phyloP scores from a whole-genome alignment of 1,284 basidiomycete species.

The Fomes fomentarius region DNA sequence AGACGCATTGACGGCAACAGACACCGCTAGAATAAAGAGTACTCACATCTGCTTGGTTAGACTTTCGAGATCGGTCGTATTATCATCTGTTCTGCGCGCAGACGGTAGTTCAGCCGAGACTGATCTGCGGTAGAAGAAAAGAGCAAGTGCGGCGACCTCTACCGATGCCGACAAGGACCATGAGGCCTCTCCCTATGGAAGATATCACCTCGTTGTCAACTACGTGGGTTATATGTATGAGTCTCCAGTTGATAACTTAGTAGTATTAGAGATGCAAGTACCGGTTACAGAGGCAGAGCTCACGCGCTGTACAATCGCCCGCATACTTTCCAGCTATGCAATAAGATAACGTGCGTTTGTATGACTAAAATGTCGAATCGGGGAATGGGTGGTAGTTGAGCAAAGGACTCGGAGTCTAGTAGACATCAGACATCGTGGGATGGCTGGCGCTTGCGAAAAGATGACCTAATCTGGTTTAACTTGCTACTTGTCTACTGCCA shows the following conservation, averaged over 20 bases:
- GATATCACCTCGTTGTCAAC: slow-evolving; percentile 77
- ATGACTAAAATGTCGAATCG: background rate
- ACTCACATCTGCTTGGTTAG: slow-evolving; percentile 82
- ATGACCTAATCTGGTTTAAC: background rate
- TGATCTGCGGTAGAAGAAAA: slow-evolving; percentile 13
- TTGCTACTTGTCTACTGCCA: slow-evolving; percentile 3
- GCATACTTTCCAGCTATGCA: slow-evolving; percentile 63
- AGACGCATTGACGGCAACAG: background rate
- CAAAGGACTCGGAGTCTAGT: too few relatives aligned
- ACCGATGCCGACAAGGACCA: slow-evolving; percentile 89
- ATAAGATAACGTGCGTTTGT: too few relatives aligned
- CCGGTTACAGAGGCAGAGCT: slow-evolving; percentile 75
- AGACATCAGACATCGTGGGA: too few relatives aligned
- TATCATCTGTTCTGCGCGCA: slow-evolving; percentile 67
- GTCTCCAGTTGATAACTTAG: too few relatives aligned
- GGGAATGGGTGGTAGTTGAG: background rate
- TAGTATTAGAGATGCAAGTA: too few relatives aligned
- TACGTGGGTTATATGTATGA: slow-evolving; percentile 30
- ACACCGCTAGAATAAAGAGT: slow-evolving; percentile 5
- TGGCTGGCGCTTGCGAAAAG: background rate
- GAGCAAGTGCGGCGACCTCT: slow-evolving; percentile 52
- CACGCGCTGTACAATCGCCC: slow-evolving; percentile 80
- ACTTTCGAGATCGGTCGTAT: slow-evolving; percentile 64
- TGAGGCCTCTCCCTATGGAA: slow-evolving; percentile 79
- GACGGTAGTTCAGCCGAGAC: slow-evolving; percentile 22